phyloP scores from a whole-genome alignment of 108 stramenopile species.

The Pseudonitzschia multiseries region DNA sequence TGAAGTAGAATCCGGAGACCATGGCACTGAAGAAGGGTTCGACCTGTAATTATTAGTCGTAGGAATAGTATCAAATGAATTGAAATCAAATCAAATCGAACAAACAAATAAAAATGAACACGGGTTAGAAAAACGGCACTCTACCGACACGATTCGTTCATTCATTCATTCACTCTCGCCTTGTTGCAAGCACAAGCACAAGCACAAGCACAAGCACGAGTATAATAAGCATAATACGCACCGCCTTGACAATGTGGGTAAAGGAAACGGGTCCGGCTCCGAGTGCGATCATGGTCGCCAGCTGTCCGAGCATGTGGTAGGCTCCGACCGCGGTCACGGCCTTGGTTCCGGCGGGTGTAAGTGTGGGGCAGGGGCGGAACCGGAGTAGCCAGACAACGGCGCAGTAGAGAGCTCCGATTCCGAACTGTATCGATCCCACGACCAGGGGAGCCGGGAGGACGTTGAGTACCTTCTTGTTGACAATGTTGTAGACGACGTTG shows the following conservation, averaged over 20 bases:
- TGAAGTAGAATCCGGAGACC: conserved; percentile 69
- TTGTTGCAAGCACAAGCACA: too few relatives aligned
- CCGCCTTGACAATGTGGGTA: conserved; percentile 92
- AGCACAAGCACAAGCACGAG: too few relatives aligned
- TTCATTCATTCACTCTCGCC: too few relatives aligned
- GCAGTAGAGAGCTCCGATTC: conserved; percentile 83
- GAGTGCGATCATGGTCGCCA: conserved; percentile 69
- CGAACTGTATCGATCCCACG: conserved; percentile 88
- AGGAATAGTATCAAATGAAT: too few relatives aligned
- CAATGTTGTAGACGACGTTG: conserved; percentile 96
- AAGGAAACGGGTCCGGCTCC: conserved; percentile 85
- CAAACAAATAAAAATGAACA: too few relatives aligned
- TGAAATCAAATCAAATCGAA: too few relatives aligned
- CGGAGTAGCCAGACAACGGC: conserved; percentile 64
- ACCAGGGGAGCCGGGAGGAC: conserved; percentile 86
- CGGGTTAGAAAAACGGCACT: too few relatives aligned
- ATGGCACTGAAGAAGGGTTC: conserved; percentile 88
- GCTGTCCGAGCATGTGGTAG: conserved; percentile 86
- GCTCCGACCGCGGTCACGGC: conserved; percentile 65
- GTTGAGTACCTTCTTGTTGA: conserved; percentile 95
- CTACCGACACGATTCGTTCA: too few relatives aligned
- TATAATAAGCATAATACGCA: not conserved
- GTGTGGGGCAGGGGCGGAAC: conserved; percentile 66
- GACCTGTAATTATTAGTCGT: too few relatives aligned
- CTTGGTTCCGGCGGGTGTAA: conserved; percentile 41